Evolutionary conservation across 2,329 filamentous ascomycete species (phyloP).

Genomic region (Trichoderma oligosporum): DNA sequence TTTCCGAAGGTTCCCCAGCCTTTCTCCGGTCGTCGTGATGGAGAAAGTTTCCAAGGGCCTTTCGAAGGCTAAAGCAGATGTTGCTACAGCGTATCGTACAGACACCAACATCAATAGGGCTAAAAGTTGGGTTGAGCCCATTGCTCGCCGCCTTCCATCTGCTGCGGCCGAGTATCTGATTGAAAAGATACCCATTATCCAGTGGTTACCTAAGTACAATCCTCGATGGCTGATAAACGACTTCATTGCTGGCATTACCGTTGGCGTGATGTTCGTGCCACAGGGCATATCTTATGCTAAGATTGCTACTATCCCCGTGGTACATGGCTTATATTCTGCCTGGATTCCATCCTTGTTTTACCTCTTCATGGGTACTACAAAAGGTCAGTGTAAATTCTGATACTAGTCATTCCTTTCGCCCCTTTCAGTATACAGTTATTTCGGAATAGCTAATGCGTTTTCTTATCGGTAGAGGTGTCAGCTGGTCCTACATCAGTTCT

Average conservation of each 20-base stretch:
- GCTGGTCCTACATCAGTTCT: slow-evolving; percentile 62
- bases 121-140: slow-evolving; percentile 26
- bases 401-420: no score
- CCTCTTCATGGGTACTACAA: slow-evolving; percentile 59
- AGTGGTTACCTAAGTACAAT: slow-evolving; percentile 61
- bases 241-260: slow-evolving; percentile 56
- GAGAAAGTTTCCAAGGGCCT: slow-evolving; percentile 19
- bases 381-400: slow-evolving; percentile 42
- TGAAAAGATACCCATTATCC: slow-evolving; percentile 59
- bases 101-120: slow-evolving; percentile 29
- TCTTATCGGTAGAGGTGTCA: slow-evolving; percentile 47
- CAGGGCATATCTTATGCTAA: slow-evolving; percentile 61
- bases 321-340: slow-evolving; percentile 57
- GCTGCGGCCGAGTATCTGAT: slow-evolving; percentile 52
- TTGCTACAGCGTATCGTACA: slow-evolving; percentile 24
- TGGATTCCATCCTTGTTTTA: slow-evolving; percentile 57
- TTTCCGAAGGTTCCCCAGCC: background rate
- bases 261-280: slow-evolving; percentile 58
- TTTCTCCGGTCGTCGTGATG: slow-evolving; percentile 19
- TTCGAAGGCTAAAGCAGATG: slow-evolving; percentile 22
- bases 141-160: slow-evolving; percentile 42
- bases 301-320: slow-evolving; percentile 58
- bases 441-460: background rate
- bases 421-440: background rate
- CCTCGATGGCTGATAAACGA: slow-evolving; percentile 60